phyloP scores from a whole-genome alignment of 2,329 filamentous ascomycete genomes.

The Sporothrix globosa region DNA sequence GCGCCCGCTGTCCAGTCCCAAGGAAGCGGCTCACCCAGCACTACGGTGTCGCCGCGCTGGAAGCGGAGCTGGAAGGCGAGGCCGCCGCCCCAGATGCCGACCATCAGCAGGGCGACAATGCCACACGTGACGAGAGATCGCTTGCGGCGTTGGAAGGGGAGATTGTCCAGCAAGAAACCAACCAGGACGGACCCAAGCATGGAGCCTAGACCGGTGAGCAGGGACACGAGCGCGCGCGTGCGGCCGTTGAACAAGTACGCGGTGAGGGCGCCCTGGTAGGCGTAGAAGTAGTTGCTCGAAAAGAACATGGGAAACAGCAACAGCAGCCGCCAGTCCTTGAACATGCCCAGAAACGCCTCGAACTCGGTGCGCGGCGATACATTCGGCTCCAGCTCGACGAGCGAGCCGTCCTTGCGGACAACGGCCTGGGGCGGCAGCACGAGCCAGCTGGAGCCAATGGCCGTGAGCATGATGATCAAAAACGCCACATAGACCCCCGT shows the following conservation, averaged over 20 bases:
- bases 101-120: neutral
- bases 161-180: conserved; percentile 6
- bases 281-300: conserved; percentile 75
- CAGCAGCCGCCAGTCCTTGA: conserved; percentile 67
- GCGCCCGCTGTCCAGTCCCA: conserved; percentile 8
- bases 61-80: conserved; percentile 10
- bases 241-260: conserved; percentile 27
- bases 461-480: conserved; percentile 17
- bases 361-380: conserved; percentile 72
- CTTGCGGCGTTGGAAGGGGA: conserved; percentile 4
- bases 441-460: conserved; percentile 13
- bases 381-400: conserved; percentile 71
- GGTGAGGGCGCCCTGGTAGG: conserved; percentile 60
- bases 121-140: neutral
- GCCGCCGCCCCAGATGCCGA: conserved; percentile 12
- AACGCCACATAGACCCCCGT: conserved; percentile 20
- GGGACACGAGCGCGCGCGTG: conserved; percentile 22
- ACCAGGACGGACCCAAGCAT: neutral
- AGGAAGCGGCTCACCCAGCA: neutral
- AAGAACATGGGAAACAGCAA: conserved; percentile 75
- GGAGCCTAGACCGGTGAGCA: conserved; percentile 8
- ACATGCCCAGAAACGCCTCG: conserved; percentile 54
- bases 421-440: conserved; percentile 21
- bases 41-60: neutral
- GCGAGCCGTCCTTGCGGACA: conserved; percentile 62